These are phyloP conservation scores for Fusarium protoensiforme DNA, from an alignment of 2,329 filamentous ascomycete genomes.

Conservation along the genomic window DNA sequence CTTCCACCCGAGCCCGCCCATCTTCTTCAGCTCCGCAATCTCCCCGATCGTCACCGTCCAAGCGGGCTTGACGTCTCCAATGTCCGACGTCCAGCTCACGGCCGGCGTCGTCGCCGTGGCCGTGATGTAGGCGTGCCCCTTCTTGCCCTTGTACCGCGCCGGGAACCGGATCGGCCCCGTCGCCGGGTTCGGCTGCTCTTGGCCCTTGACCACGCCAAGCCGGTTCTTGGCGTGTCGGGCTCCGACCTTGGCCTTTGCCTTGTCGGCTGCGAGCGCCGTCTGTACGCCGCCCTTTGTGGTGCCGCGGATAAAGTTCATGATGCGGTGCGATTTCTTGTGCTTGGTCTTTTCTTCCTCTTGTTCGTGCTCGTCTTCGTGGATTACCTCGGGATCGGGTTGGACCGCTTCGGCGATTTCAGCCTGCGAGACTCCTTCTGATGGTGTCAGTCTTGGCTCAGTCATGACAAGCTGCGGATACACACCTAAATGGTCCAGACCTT, in stretches of 20 bases:
- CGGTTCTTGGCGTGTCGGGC: slow-evolving; percentile 74
- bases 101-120: slow-evolving; percentile 74
- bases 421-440: slow-evolving; percentile 60
- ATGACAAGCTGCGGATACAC: slow-evolving; percentile 8
- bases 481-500: slow-evolving; percentile 51
- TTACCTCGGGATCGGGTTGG: slow-evolving; percentile 54
- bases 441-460: slow-evolving; percentile 28
- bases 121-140: slow-evolving; percentile 78
- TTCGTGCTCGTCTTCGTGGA: slow-evolving; percentile 49
- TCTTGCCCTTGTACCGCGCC: slow-evolving; percentile 75
- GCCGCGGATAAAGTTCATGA: slow-evolving; percentile 74
- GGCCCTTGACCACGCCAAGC: slow-evolving; percentile 71
- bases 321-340: slow-evolving; percentile 54
- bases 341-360: slow-evolving; percentile 61
- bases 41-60: slow-evolving; percentile 79
- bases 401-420: slow-evolving; percentile 75
- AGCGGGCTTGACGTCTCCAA: slow-evolving; percentile 65
- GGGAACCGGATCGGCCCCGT: slow-evolving; percentile 83
- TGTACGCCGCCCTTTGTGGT: slow-evolving; percentile 79
- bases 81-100: slow-evolving; percentile 71
- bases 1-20: slow-evolving; percentile 88
- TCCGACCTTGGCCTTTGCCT: slow-evolving; percentile 71
- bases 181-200: slow-evolving; percentile 51
- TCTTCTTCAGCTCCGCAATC: slow-evolving; percentile 79
- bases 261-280: slow-evolving; percentile 77